phyloP scores from a whole-genome alignment of 2,329 filamentous ascomycete species.

The Fusarium veterinarium region DNA sequence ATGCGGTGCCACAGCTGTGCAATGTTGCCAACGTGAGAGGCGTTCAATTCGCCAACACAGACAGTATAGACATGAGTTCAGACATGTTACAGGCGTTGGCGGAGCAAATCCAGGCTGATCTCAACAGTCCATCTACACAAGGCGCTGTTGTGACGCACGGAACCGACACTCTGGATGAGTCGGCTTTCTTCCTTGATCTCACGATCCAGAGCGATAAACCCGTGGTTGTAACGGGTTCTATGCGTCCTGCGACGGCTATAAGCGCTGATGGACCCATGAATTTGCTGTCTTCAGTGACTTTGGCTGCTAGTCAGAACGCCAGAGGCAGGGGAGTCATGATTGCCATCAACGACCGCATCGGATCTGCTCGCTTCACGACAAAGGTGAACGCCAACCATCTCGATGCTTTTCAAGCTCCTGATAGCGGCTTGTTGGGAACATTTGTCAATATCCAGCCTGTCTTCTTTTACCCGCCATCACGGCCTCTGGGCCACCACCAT shows the following conservation, averaged over 20 bases:
- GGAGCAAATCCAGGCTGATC: constrained; percentile 59
- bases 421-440: constrained; percentile 67
- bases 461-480: constrained; percentile 67
- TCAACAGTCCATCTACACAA: constrained; percentile 55
- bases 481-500: constrained; percentile 59
- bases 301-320: constrained; percentile 61
- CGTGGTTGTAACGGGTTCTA: constrained; percentile 69
- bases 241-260: constrained; percentile 71
- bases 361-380: constrained; percentile 65
- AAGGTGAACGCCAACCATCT: constrained; percentile 73
- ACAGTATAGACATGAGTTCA: constrained; percentile 60
- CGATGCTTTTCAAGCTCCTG: constrained; percentile 70
- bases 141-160: constrained; percentile 72
- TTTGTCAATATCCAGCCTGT: constrained; percentile 68
- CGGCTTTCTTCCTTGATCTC: constrained; percentile 71
- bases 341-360: constrained; percentile 71
- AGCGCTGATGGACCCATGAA: constrained; percentile 73
- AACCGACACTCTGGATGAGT: constrained; percentile 73
- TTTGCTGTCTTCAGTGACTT: constrained; percentile 68
- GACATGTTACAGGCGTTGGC: constrained; percentile 61
- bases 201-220: constrained; percentile 68
- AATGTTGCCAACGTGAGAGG: constrained; percentile 66
- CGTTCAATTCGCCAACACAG: constrained; percentile 63
- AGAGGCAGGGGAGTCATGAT: constrained; percentile 67
- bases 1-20: constrained; percentile 65